Evolutionary conservation across 352 stramenopile species (phyloP).

Genomic region (Phytophthora sansomeana): DNA sequence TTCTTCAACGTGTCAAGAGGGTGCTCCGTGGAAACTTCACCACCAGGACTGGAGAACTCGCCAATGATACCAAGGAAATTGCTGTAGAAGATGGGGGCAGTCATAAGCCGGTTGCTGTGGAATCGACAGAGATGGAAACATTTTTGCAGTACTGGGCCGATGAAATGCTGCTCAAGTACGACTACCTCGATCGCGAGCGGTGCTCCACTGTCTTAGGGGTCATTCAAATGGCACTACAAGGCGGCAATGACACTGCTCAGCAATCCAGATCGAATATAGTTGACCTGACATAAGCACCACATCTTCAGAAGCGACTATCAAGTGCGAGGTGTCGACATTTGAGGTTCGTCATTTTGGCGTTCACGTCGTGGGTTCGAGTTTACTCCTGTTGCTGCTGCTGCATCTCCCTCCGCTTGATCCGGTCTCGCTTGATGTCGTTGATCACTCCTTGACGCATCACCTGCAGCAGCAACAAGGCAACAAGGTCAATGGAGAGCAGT

Average conservation of each 20-base stretch:
- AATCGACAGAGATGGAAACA: slow-evolving; percentile 31
- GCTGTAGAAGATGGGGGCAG: neutral
- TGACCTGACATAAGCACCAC: neutral
- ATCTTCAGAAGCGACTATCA: neutral
- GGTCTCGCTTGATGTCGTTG: slow-evolving; percentile 82
- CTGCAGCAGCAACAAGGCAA: slow-evolving; percentile 30
- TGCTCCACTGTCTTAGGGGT: slow-evolving; percentile 35
- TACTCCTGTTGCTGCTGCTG: slow-evolving; percentile 38
- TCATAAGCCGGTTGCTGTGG: neutral
- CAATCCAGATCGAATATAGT: neutral
- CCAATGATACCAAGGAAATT: neutral
- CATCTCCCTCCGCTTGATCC: slow-evolving; percentile 59
- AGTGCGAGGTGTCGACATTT: slow-evolving; percentile 2
- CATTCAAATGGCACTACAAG: slow-evolving; percentile 24
- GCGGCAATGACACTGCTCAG: neutral
- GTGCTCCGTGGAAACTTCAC: slow-evolving; percentile 17
- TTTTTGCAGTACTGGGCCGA: slow-evolving; percentile 45
- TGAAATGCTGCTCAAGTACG: slow-evolving; percentile 60
- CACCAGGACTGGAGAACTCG: neutral
- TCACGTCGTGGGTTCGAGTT: slow-evolving; percentile 19
- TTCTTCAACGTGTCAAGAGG: slow-evolving; percentile 30
- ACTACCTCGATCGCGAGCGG: slow-evolving; percentile 43
- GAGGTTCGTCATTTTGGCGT: slow-evolving; percentile 8
- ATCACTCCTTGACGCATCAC: slow-evolving; percentile 81
- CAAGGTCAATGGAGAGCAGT: slow-evolving; percentile 2